These are phyloP conservation scores for Ustilago cynodontis DNA, from an alignment of 1,284 basidiomycete species.

Conservation along the genomic window DNA sequence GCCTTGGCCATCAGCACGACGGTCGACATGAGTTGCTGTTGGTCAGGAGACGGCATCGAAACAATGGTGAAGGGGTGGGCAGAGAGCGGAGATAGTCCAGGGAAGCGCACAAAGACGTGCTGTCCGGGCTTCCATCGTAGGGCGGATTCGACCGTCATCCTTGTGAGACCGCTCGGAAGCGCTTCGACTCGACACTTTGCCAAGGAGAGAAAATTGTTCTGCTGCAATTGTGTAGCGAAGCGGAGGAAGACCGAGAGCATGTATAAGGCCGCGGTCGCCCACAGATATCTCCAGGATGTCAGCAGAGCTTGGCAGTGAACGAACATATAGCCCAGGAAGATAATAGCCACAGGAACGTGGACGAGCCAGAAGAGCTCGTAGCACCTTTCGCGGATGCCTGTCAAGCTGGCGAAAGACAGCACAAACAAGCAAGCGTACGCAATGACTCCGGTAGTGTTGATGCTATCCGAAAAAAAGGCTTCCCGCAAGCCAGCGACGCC, in stretches of 20 bases:
- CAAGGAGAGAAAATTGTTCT: conserved; percentile 42
- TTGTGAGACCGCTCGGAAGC: conserved; percentile 37
- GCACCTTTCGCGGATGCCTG: conserved; percentile 52
- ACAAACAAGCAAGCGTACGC: conserved; percentile 55
- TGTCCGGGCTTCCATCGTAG: conserved; percentile 63
- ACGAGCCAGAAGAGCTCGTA: conserved; percentile 67
- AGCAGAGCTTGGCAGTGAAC: conserved; percentile 52
- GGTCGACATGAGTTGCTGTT: conserved; percentile 37
- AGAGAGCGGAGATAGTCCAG: conserved; percentile 45
- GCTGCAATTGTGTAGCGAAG: conserved; percentile 26
- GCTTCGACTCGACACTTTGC: conserved; percentile 37
- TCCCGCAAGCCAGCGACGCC: conserved; percentile 47
- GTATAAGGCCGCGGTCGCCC: conserved; percentile 51
- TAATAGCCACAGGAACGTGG: conserved; percentile 55
- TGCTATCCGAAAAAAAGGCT: conserved; percentile 44
- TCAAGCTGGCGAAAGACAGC: conserved; percentile 55
- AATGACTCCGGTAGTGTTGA: conserved; percentile 60
- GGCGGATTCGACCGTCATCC: conserved; percentile 51
- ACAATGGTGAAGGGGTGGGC: conserved; percentile 66
- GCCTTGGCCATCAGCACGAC: conserved; percentile 53
- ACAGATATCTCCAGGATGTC: conserved; percentile 52
- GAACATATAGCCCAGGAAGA: conserved; percentile 62
- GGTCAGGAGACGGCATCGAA: conserved; percentile 48
- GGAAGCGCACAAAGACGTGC: conserved; percentile 64
- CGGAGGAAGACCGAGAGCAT: conserved; percentile 53